Evolutionary conservation across 2,329 filamentous ascomycete species (phyloP).

Genomic region (Colletotrichum musae): DNA sequence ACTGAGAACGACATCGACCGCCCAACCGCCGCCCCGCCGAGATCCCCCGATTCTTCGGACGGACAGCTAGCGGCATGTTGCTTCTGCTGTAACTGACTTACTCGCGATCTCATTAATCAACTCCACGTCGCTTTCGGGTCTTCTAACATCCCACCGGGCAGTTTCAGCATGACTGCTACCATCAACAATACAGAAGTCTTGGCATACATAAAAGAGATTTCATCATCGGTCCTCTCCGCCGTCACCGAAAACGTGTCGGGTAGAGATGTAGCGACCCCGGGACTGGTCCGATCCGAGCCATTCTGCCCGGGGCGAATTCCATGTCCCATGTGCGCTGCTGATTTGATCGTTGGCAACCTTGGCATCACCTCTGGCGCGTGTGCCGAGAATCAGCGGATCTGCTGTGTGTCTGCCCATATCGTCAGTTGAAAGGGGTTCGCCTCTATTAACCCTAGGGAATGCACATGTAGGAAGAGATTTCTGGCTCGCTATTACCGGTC

Average conservation of each 20-base stretch:
- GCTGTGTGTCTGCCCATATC: neutral
- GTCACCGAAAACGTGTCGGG: neutral
- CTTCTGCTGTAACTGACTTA: neutral
- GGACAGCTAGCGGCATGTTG: neutral
- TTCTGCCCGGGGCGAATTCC: neutral
- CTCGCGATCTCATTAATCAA: neutral
- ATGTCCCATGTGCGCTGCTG: neutral
- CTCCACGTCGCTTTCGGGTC: neutral
- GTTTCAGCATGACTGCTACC: constrained; percentile 6
- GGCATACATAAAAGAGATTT: neutral
- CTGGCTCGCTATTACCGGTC: too few species aligned
- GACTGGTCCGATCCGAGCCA: neutral
- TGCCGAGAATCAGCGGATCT: neutral
- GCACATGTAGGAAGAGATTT: too few species aligned
- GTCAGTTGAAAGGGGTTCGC: neutral
- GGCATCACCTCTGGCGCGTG: neutral
- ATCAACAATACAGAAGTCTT: neutral
- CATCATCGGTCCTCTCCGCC: neutral
- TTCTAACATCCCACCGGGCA: constrained; percentile 10
- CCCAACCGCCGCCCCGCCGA: neutral
- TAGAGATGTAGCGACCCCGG: neutral
- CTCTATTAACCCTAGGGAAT: too few species aligned
- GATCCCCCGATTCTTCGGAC: neutral
- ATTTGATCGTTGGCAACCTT: neutral
- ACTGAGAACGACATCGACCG: neutral